These are phyloP conservation scores for Phlebiopsis gigantea DNA, from an alignment of 768 basidiomycete species.

Conservation along the genomic window DNA sequence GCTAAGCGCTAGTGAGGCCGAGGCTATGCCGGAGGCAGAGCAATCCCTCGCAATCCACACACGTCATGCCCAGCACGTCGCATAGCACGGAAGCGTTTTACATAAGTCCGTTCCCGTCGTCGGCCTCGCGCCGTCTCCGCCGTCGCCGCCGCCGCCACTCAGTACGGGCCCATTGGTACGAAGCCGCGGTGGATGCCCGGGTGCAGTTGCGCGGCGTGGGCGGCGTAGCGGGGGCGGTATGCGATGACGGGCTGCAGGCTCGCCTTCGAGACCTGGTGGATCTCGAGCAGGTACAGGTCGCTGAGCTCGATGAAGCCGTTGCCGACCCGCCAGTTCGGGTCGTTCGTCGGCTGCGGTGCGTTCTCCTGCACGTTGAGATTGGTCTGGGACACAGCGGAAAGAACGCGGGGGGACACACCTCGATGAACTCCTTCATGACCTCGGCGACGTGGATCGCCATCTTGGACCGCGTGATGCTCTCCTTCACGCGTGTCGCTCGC, in stretches of 20 bases:
- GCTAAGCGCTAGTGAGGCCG: neutral
- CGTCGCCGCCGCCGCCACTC: neutral
- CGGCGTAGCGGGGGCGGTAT: slow-evolving; percentile 7
- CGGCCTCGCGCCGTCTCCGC: neutral
- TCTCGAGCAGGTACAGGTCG: slow-evolving; percentile 13
- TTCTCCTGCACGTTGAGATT: slow-evolving; percentile 5
- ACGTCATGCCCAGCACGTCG: neutral
- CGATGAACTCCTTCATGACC: slow-evolving; percentile 13
- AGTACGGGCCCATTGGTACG: neutral
- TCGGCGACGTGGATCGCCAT: slow-evolving; percentile 13
- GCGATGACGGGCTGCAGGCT: slow-evolving; percentile 13
- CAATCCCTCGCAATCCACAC: neutral
- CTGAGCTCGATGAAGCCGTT: slow-evolving; percentile 2
- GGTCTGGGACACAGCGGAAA: neutral
- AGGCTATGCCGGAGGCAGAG: neutral
- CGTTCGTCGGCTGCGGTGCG: neutral
- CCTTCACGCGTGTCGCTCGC: slow-evolving; percentile 10
- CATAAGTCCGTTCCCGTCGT: neutral
- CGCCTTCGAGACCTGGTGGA: slow-evolving; percentile 12
- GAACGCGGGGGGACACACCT: slow-evolving; percentile 2
- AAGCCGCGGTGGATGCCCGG: neutral
- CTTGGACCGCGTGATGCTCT: slow-evolving; percentile 10
- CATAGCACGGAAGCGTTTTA: neutral
- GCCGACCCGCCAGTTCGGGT: slow-evolving; percentile 12
- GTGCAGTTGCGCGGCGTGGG: neutral